phyloP scores from a whole-genome alignment of 208 protist species.

The Wallacemonas sp. region DNA sequence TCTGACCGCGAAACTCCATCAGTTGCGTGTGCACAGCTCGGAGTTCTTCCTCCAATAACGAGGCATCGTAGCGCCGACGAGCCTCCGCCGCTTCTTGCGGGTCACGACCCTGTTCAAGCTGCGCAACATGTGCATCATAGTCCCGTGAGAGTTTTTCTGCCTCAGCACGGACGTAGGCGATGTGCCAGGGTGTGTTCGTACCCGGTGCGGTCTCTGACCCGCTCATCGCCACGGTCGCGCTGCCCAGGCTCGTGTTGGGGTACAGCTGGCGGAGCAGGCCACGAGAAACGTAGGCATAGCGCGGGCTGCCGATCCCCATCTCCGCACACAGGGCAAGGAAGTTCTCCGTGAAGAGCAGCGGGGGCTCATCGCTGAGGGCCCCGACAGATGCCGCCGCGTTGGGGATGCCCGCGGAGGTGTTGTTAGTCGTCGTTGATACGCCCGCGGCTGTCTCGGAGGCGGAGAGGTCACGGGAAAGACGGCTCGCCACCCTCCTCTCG shows the following conservation, averaged over 20 bases:
- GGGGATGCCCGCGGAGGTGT: no score
- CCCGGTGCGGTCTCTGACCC: background rate
- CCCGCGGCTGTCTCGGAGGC: constrained; percentile 3
- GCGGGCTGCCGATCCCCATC: constrained; percentile 40
- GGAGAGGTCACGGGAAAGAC: background rate
- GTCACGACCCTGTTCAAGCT: constrained; percentile 5
- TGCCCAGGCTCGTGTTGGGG: background rate
- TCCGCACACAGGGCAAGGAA: constrained; percentile 25
- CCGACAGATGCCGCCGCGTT: background rate
- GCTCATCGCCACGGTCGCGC: background rate
- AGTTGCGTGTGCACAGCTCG: constrained; percentile 21
- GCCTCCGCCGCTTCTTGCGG: constrained; percentile 13
- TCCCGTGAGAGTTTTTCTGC: constrained; percentile 22
- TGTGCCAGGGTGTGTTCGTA: background rate
- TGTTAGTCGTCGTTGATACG: background rate
- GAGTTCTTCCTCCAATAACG: constrained; percentile 26
- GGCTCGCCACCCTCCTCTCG: background rate
- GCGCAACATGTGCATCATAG: constrained; percentile 27
- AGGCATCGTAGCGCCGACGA: constrained; percentile 21
- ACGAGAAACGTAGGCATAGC: constrained; percentile 32
- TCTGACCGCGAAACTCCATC: constrained; percentile 23
- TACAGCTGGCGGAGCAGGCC: constrained; percentile 23
- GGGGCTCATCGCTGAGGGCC: background rate
- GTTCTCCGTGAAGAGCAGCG: background rate
- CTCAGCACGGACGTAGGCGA: constrained; percentile 27